Base-by-base conservation (phyloP, 1,139 yeast genomes). In the Candida labiduridarum region DNA sequence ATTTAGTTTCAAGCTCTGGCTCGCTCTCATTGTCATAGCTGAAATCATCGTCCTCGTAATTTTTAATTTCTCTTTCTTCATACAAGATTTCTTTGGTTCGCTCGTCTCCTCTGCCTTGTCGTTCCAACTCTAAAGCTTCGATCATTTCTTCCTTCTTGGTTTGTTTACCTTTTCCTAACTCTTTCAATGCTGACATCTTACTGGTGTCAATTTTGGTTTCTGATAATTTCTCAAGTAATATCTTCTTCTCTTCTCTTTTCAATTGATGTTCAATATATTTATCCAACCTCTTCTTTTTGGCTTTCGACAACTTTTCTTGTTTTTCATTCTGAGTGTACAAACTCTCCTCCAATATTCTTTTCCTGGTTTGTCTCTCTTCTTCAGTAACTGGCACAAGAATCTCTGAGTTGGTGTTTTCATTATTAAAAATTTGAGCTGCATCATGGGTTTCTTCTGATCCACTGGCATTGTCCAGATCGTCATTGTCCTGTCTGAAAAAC, bases 241-340 rank as follows among this genome's bases (percentile, higher is more conserved):
- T 80, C 59, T 87, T 89, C 69, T 89, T 89, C 69, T 94, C 98
- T 65, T 92, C 96, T 64, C 96, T 79, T 59, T 88, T 87, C 56
- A 94, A 67, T 67, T 94, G 98, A 68, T 88, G 96, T 54, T 91
- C 97, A 34, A 86, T 85, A 61, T 85, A 87, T 64, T 87, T 86
- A 56, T 87, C 92, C 48, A 87, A 66, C 55, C 94, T 69, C 69
- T 94, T 94, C 68, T 82, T 82, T 68, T 92, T 94, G 44, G 86
- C 79, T 47, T 82, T 72, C 0, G 95, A 84, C 49, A 89, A 68
- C 62, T 90, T 90, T 16, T 86, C 71, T 52, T 85, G 87, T 52
- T 80, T 80, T 50, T 77, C 71, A 35, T 87, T 85, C 49, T 78
- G 78, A 18, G 73, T 57, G 49, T 81, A 72, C 25, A 90, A 70